A percentile compares a stretch with the other conserved stretches of the same genome.
Conservation (phyloP, 495 filamentous ascomycete genomes). For the Aspergillus carlsbadensis region DNA sequence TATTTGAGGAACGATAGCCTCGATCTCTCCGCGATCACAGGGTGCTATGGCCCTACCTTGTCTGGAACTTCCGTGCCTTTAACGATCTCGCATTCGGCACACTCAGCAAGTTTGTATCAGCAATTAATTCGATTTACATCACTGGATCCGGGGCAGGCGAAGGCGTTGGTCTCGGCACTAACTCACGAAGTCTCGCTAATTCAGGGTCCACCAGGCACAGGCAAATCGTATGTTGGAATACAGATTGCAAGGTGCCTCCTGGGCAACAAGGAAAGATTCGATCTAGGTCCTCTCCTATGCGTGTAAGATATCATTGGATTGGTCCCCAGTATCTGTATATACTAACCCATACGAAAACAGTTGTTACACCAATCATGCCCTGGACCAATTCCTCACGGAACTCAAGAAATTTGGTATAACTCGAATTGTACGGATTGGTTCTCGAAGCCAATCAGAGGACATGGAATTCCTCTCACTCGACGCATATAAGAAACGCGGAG, state of each 20-base stretch:
- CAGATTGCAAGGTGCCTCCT: constrained; percentile 61
- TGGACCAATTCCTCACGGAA: constrained; percentile 72
- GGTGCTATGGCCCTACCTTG: too few relatives aligned
- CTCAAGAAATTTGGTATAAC: constrained; percentile 52
- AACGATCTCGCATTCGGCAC: constrained; percentile 39
- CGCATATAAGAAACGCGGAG: too few relatives aligned
- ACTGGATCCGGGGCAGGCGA: constrained; percentile 60
- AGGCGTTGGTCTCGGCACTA: constrained; percentile 55
- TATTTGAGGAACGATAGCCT: too few relatives aligned
- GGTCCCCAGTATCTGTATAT: too few relatives aligned
- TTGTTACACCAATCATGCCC: constrained; percentile 71
- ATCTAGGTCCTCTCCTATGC: too few relatives aligned
- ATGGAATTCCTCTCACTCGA: too few relatives aligned
- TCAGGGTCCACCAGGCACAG: constrained; percentile 81
- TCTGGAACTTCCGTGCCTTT: constrained; percentile 64
- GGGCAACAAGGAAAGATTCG: constrained; percentile 56
- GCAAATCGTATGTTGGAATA: constrained; percentile 65
- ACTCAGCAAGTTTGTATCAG: constrained; percentile 32
- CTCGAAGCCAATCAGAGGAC: constrained; percentile 62
- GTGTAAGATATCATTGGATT: too few relatives aligned
- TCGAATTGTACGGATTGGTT: constrained; percentile 65
- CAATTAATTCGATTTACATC: constrained; percentile 46
- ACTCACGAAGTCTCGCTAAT: constrained; percentile 60
- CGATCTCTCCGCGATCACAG: too few relatives aligned
- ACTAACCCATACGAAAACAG: too few relatives aligned